Conservation (phyloP, 164 flowering plant genomes). For the Nymphaea thermarum region DNA sequence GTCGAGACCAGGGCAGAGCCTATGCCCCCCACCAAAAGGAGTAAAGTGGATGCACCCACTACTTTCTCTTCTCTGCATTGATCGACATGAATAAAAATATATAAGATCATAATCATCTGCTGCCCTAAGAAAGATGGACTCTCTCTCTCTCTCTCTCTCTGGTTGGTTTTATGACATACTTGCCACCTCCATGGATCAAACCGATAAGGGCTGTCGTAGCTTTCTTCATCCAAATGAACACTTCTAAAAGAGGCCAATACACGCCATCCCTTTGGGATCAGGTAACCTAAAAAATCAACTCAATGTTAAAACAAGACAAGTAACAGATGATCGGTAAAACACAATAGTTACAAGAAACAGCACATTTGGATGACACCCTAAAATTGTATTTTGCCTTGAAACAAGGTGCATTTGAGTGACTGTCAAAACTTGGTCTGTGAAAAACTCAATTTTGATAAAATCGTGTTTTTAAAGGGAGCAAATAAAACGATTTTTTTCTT, state of each 20-base stretch:
- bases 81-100: not conserved
- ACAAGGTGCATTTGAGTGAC: too few relatives aligned
- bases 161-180: conserved; percentile 18
- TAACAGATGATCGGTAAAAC: too few relatives aligned
- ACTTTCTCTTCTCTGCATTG: conserved; percentile 13
- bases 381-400: too few relatives aligned
- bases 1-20: conserved; percentile 87
- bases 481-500: not conserved
- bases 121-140: not conserved
- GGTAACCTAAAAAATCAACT: conserved; percentile 28
- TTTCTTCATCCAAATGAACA: conserved; percentile 74
- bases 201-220: conserved; percentile 57
- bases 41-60: conserved; percentile 30
- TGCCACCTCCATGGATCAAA: conserved; percentile 99
- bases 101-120: not conserved
- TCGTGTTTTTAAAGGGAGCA: not conserved
- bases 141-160: not conserved
- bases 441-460: too few relatives aligned
- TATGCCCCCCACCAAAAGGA: conserved; percentile 97
- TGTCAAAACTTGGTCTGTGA: too few relatives aligned
- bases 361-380: too few relatives aligned
- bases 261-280: conserved; percentile 87
- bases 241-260: conserved; percentile 73
- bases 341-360: too few relatives aligned
- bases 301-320: too few relatives aligned